Conservation (phyloP, 2,329 filamentous ascomycete genomes). For the Metarhizium album region DNA sequence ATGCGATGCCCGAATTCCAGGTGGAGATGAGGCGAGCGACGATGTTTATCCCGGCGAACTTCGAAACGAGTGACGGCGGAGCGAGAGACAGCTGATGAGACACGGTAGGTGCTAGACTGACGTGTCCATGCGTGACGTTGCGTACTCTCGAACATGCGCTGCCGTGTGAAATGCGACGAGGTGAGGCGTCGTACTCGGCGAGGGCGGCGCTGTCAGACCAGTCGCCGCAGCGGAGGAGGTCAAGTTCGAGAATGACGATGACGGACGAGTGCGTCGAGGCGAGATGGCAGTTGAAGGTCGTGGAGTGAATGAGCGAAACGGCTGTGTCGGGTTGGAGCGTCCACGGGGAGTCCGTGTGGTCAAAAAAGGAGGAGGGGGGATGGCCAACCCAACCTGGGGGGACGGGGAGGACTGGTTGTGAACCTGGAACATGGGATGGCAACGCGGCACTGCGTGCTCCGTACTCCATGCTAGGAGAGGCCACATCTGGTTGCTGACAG, state of each 20-base stretch:
- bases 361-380: background rate
- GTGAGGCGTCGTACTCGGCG: background rate
- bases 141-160: background rate
- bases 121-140: background rate
- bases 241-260: background rate
- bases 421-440: background rate
- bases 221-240: background rate
- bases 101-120: background rate
- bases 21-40: background rate
- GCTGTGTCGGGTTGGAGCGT: background rate
- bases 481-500: too few species aligned
- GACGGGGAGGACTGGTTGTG: background rate
- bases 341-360: background rate
- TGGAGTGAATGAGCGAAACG: background rate
- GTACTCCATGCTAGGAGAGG: too few species aligned
- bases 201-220: background rate
- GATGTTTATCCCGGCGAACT: background rate
- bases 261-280: background rate
- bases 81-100: background rate
- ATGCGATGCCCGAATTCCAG: background rate
- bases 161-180: background rate
- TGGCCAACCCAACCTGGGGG: background rate
- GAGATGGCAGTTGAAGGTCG: background rate
- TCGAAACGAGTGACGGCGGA: background rate
- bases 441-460: too few species aligned